Base-by-base conservation (phyloP, 192 early-diverging fungal genomes). In the Coemansia sp. region DNA sequence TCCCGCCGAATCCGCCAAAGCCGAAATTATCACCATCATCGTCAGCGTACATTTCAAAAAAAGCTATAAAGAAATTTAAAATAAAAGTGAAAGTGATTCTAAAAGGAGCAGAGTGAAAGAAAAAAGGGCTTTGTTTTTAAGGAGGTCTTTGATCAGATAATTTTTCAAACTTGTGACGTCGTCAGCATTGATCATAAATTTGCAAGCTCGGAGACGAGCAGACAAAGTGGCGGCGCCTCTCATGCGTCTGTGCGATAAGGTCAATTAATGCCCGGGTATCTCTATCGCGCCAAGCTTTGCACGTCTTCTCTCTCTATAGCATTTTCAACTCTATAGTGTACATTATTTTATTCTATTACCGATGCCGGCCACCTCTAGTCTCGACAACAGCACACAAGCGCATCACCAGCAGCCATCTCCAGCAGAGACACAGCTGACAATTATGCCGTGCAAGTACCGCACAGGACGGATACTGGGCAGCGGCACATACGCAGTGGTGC, bases 401-500 rank as follows among this genome's bases (percentile, higher is more conserved):
- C 44, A n/a, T 11, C 47, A 36, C 46, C 53, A 60, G 36, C 34
- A 36, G 31, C 55, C 20, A 0, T 8, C 47, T 50, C n/a, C 70
- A 38, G 52, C 55, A 10, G 53, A 24, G 41, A 53, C 41, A 9
- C 55, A 68, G 39, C 20, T 47, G 16, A 41, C 36, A n/a, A 39
- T 60, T 1, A 60, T 69, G 33, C 77, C 80, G 3, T 86, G 85
- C 75, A 80, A 79, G 47, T 86, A 86, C 70, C 72, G 71, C 40
- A 55, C 66, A 5, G 80, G 80, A 3, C 66, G 66, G 3, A 38
- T 71, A 4, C 69, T 87, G 0, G 81, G 81, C 15, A 41, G 64
- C 29, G 85, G 85, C n/a, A 77, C 76, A 12, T 87, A 80, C 64
- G 67, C 78, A 1, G 68, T 74, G 18, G 85, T 87, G 41, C 80